Conservation (phyloP, 176 grass and related monocot genomes). For the Neostapfia colusana region DNA sequence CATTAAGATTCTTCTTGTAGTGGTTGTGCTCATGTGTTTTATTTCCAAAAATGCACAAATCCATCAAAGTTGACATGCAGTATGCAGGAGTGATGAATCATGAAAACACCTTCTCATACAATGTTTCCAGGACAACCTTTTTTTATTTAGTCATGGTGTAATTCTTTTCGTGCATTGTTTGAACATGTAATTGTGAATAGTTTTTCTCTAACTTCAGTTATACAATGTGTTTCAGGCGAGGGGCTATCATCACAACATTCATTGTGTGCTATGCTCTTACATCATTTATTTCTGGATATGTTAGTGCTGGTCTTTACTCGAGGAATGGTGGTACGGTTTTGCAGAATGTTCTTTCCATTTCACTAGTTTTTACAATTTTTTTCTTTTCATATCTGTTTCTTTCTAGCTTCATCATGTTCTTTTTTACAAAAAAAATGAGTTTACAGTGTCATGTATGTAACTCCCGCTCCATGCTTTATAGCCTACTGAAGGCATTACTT, state of each 20-base stretch:
- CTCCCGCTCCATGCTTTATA: not conserved
- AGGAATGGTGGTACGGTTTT: conserved; percentile 78
- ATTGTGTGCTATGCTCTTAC: conserved; percentile 99
- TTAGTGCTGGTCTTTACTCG: conserved; percentile 90
- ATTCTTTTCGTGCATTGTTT: conserved; percentile 8
- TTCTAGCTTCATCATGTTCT: not conserved
- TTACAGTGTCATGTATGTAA: not conserved
- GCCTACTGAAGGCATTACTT: conserved; percentile 30
- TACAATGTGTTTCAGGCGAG: conserved; percentile 55
- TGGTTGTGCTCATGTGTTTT: not conserved
- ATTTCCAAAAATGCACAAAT: not conserved
- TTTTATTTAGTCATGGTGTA: conserved; percentile 3
- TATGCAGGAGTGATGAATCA: conserved; percentile 2
- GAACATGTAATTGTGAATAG: not conserved
- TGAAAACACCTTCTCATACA: not conserved
- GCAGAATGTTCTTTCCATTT: conserved; percentile 1
- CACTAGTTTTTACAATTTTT: not conserved
- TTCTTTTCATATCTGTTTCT: conserved; percentile 11
- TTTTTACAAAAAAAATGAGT: conserved; percentile 6
- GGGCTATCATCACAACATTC: conserved; percentile 91
- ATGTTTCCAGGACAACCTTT: not conserved
- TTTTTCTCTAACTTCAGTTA: conserved; percentile 34
- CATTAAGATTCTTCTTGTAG: not conserved
- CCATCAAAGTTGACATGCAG: not conserved
- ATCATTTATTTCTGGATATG: conserved; percentile 95